Evolutionary conservation across 2,329 filamentous ascomycete species (phyloP).

Genomic region (Cladophialophora psammophila): DNA sequence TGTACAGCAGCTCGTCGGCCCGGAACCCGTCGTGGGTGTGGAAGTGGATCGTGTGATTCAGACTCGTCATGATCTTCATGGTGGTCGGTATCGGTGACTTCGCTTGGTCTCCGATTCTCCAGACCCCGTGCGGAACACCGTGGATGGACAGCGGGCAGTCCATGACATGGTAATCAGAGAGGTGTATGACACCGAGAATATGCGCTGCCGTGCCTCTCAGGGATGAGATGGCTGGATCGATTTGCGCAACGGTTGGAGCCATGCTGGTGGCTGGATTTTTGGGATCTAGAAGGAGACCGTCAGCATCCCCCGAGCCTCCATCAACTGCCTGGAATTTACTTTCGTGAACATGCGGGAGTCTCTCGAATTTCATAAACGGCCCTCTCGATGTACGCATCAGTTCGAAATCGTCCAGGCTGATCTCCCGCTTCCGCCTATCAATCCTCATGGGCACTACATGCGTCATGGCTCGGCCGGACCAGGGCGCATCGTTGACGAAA

Average conservation of each 20-base stretch:
- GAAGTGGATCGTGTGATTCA: conserved; percentile 41
- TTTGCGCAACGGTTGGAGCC: conserved; percentile 34
- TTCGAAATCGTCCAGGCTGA: conserved; percentile 40
- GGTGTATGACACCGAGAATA: conserved; percentile 36
- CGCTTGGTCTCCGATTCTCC: conserved; percentile 31
- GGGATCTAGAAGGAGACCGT: conserved; percentile 10
- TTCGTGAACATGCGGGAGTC: conserved; percentile 36
- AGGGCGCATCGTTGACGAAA: conserved; percentile 33
- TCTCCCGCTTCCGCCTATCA: conserved; percentile 23
- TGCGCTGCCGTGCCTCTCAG: conserved; percentile 29
- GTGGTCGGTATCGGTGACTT: conserved; percentile 20
- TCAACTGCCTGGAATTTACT: conserved; percentile 3
- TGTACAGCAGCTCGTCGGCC: conserved; percentile 38
- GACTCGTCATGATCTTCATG: conserved; percentile 39
- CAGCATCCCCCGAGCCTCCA: background rate
- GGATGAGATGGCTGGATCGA: conserved; percentile 34
- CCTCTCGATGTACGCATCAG: conserved; percentile 22
- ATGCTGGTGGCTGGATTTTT: conserved; percentile 30
- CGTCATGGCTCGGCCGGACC: conserved; percentile 37
- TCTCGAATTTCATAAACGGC: conserved; percentile 40
- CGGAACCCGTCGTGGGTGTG: conserved; percentile 38
- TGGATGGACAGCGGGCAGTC: conserved; percentile 36
- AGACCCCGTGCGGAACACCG: conserved; percentile 27
- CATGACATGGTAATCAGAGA: conserved; percentile 40
- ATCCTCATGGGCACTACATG: conserved; percentile 30